These are phyloP conservation scores for Boletus nobilissimus DNA, from an alignment of 1,284 basidiomycete genomes.

Conservation along the genomic window DNA sequence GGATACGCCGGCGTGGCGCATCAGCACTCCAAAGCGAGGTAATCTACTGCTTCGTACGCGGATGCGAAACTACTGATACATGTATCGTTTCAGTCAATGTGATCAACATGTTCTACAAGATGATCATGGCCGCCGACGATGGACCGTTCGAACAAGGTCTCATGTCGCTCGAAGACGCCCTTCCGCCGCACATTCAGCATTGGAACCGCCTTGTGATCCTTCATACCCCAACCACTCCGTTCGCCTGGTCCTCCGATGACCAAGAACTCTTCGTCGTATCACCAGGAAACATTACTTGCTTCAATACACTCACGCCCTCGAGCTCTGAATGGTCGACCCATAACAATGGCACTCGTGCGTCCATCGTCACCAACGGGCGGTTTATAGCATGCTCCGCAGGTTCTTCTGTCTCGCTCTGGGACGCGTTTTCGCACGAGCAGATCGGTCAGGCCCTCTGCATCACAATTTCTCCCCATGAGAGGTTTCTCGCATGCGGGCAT, in stretches of 20 bases:
- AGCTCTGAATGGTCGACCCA: constrained; percentile 2
- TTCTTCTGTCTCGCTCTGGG: constrained; percentile 12
- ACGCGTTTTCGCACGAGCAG: neutral
- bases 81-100: constrained; percentile 32
- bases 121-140: constrained; percentile 39
- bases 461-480: neutral
- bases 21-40: constrained; percentile 39
- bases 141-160: constrained; percentile 36
- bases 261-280: constrained; percentile 6
- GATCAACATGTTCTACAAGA: constrained; percentile 36
- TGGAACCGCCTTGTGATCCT: constrained; percentile 28
- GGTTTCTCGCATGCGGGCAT: neutral
- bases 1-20: constrained; percentile 30
- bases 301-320: neutral
- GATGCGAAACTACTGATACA: neutral
- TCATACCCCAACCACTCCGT: constrained; percentile 4
- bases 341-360: neutral
- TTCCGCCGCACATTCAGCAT: constrained; percentile 35
- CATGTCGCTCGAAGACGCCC: constrained; percentile 30
- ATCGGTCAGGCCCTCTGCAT: constrained; percentile 1
- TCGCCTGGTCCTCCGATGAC: constrained; percentile 7
- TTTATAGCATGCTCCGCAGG: constrained; percentile 6
- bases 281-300: neutral
- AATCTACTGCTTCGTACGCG: neutral
- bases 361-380: neutral